These are phyloP conservation scores for Hortiboletus flavorubellus DNA, from an alignment of 768 basidiomycete genomes.

Conservation along the genomic window DNA sequence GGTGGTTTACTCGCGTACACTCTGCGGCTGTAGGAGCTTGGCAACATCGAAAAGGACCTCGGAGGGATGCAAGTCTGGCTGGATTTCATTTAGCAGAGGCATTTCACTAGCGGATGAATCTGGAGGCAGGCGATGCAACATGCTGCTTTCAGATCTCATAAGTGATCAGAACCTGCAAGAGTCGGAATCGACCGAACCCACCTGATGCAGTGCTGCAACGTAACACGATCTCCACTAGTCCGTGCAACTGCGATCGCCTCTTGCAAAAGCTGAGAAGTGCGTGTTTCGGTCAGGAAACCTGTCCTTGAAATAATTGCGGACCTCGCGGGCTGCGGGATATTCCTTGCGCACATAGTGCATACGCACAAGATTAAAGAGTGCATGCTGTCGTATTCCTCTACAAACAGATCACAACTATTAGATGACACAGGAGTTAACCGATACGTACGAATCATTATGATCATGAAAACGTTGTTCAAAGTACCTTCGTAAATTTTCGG, in stretches of 20 bases:
- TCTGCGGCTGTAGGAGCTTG: conserved; percentile 67
- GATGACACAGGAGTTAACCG: not conserved
- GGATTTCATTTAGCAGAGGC: conserved; percentile 65
- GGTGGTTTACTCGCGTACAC: conserved; percentile 36
- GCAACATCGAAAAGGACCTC: conserved; percentile 75
- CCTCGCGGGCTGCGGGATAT: conserved; percentile 65
- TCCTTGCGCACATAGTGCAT: conserved; percentile 76
- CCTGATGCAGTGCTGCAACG: conserved; percentile 81
- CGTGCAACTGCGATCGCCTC: conserved; percentile 81
- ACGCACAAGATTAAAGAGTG: conserved; percentile 70
- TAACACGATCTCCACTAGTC: conserved; percentile 64
- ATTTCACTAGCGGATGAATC: conserved; percentile 34
- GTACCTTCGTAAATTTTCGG: conserved; percentile 70
- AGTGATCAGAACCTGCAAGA: conserved; percentile 12
- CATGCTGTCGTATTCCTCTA: conserved; percentile 78
- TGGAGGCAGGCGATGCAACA: conserved; percentile 68
- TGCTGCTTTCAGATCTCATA: conserved; percentile 37
- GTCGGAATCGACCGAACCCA: conserved; percentile 25
- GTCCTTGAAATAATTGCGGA: conserved; percentile 23
- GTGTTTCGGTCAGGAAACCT: not conserved
- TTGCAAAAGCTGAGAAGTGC: conserved; percentile 50
- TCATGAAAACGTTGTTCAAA: conserved; percentile 87
- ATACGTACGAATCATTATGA: conserved; percentile 71
- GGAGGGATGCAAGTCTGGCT: conserved; percentile 69
- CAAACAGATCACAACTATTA: not conserved